Evolutionary conservation across 768 basidiomycete genomes (phyloP), one percentile per base, ranked within the genome.

Genomic region (Mycena floridula): DNA sequence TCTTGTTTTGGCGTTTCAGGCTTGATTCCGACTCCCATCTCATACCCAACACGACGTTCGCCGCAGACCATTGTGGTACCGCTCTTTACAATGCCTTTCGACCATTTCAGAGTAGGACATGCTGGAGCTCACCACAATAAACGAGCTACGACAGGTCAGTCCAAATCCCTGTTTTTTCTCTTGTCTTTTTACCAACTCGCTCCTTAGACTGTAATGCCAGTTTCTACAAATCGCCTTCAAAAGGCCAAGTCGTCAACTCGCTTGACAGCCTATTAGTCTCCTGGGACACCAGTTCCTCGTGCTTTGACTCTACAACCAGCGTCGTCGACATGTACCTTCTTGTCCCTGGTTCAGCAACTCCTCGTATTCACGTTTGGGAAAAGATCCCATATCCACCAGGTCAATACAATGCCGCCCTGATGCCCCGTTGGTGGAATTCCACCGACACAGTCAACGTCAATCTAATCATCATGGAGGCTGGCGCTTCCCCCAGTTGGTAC

Each of bases 381-480:
- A 61, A 60, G 25, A 72, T 89, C 43, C 62, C 68, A 39, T 77
- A 64, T 54, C 51, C 65, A 5, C 11, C 64, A 4, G 85, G 81
- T 21, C 63, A 59, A 27, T 81, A 79, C 57, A 58, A 68, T 35
- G 65, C 77, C 2, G 58, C 56, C 15, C 58, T 89, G 35, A 57
- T 75, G 45, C 79, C 86, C 2, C 66, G 71, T 16, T 89, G 86
- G 85, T 90, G 85, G 84, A 80, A 85, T 46, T 56, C 74, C 1
- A 74, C 80, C 5, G 35, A 65, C 1, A 56, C 65, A 1, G 59
- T 72, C 26, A 54, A 57, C 2, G 73, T 89, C 15, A 82, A 88
- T 54, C 56, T 89, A 45, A 60, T 66, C 38, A 81, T 89, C 54
- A 68, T 87, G 35, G 52, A 72, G 1, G 52, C 69, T 6, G 75